phyloP scores from a whole-genome alignment of 2,329 filamentous ascomycete species.

The Chaetomium strumarium region DNA sequence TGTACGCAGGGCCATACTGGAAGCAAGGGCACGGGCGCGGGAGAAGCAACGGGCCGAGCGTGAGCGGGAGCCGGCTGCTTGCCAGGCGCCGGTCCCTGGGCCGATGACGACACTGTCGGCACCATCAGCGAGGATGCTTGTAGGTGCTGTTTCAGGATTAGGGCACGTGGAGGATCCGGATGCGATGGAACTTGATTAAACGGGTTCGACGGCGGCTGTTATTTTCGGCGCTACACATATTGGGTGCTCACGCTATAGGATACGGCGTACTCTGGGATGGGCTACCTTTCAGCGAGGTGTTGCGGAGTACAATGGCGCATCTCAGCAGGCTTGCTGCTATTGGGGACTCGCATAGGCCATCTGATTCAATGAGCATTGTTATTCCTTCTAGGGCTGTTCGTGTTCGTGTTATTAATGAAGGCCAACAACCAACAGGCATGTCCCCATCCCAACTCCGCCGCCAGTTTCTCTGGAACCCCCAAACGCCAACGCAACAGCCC shows the following conservation, averaged over 20 bases:
- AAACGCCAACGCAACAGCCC: neutral
- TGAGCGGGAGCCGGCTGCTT: slow-evolving; percentile 27
- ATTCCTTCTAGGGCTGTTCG: slow-evolving; percentile 1
- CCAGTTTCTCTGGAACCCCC: neutral
- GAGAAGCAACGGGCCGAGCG: slow-evolving; percentile 51
- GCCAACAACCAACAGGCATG: neutral
- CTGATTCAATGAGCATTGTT: neutral
- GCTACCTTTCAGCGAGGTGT: slow-evolving; percentile 13
- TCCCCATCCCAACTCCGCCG: neutral
- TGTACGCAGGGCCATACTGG: slow-evolving; percentile 77
- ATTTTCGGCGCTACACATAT: neutral
- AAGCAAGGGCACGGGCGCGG: slow-evolving; percentile 63
- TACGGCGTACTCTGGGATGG: neutral
- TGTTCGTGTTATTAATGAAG: neutral
- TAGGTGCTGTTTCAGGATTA: neutral
- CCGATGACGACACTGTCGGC: neutral
- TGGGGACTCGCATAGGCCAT: neutral
- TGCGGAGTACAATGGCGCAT: neutral
- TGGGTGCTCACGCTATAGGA: neutral
- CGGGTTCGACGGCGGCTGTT: neutral
- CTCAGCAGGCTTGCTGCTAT: neutral
- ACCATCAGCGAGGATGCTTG: slow-evolving; percentile 4
- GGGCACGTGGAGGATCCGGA: slow-evolving; percentile 21
- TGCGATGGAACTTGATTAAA: slow-evolving; percentile 24
- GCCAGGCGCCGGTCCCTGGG: neutral